Evolutionary conservation across 2,329 filamentous ascomycete species (phyloP).

Genomic region (Colletotrichum filicis): DNA sequence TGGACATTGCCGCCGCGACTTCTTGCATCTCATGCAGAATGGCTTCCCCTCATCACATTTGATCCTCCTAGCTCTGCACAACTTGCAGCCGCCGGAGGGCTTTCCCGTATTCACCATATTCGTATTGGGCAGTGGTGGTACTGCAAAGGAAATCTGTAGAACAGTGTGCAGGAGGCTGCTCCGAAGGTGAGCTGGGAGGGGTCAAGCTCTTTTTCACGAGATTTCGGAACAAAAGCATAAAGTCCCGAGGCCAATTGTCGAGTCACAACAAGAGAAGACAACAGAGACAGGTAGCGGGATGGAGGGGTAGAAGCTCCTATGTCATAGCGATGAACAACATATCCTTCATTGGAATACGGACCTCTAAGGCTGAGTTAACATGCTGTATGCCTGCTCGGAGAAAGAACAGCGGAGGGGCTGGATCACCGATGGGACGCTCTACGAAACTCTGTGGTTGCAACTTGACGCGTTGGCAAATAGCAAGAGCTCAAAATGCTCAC

Average conservation of each 20-base stretch:
- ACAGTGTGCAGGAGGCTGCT: neutral
- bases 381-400: conserved; percentile 17
- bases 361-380: conserved; percentile 2
- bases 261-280: neutral
- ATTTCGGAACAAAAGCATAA: neutral
- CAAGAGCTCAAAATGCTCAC: neutral
- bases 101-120: conserved; percentile 41
- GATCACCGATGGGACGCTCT: conserved; percentile 32
- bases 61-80: conserved; percentile 39
- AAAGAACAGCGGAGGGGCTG: conserved; percentile 6
- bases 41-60: conserved; percentile 41
- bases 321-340: conserved; percentile 33
- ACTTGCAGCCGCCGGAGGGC: conserved; percentile 40
- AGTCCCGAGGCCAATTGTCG: conserved; percentile 7
- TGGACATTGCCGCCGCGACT: conserved; percentile 39
- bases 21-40: conserved; percentile 40
- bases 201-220: conserved; percentile 28
- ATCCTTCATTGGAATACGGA: neutral
- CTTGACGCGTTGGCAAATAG: neutral
- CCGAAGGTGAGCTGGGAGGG: neutral
- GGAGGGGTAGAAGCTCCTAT: neutral
- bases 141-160: neutral
- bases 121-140: neutral
- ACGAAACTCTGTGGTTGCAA: conserved; percentile 21
- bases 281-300: neutral